These are phyloP conservation scores for Trichoderma breve DNA, from an alignment of 2,329 filamentous ascomycete species.

Conservation along the genomic window DNA sequence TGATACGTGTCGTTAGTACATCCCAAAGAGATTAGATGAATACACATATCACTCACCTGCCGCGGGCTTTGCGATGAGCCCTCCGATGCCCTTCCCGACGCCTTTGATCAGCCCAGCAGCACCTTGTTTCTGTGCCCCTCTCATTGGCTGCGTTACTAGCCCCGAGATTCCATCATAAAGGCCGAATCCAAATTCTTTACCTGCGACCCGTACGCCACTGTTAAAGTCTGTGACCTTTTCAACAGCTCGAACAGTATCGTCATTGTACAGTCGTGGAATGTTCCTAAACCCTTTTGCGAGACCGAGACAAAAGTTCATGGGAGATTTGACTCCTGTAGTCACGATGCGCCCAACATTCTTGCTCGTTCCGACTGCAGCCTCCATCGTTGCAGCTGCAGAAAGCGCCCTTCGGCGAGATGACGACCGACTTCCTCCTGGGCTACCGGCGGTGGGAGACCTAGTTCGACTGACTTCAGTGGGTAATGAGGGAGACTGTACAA, in stretches of 20 bases:
- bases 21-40: neutral
- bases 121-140: conserved; percentile 52
- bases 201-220: conserved; percentile 73
- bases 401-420: conserved; percentile 2
- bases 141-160: conserved; percentile 72
- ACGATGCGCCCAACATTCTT: conserved; percentile 71
- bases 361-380: conserved; percentile 62
- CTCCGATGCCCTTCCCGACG: conserved; percentile 79
- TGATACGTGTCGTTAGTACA: conserved; percentile 24
- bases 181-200: conserved; percentile 74
- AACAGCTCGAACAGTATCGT: conserved; percentile 73
- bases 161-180: conserved; percentile 81
- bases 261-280: conserved; percentile 79
- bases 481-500: neutral
- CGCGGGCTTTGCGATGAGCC: conserved; percentile 76
- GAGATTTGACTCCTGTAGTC: conserved; percentile 71
- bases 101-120: conserved; percentile 69
- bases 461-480: neutral
- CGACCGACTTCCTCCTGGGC: neutral
- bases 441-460: conserved; percentile 8
- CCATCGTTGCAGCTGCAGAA: conserved; percentile 38
- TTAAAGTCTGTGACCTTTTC: conserved; percentile 76
- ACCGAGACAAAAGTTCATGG: conserved; percentile 80
- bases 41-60: conserved; percentile 56
- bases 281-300: conserved; percentile 87